Evolutionary conservation across 78 protist genomes (phyloP).

Genomic region (Goniomonas avonlea): DNA sequence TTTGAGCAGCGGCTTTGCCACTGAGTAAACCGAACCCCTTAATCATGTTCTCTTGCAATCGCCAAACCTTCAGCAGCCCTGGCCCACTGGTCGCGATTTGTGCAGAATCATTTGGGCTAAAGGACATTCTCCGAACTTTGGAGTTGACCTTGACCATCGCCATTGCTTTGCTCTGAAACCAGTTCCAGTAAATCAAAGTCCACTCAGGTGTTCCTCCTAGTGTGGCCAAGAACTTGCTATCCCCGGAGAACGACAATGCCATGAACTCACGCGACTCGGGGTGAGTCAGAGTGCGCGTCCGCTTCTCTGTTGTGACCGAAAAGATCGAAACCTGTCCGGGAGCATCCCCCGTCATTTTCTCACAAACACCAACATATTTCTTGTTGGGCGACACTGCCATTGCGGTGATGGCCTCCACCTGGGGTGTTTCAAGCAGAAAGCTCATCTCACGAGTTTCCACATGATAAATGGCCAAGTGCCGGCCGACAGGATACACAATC

Average conservation of each 20-base stretch:
- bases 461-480: not conserved
- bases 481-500: constrained; percentile 21
- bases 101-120: not conserved
- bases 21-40: not conserved
- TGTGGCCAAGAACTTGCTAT: constrained; percentile 15
- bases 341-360: not conserved
- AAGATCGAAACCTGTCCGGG: not conserved
- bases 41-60: not conserved
- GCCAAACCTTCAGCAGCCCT: not conserved
- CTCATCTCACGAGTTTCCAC: not conserved
- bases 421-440: not conserved
- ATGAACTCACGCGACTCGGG: not conserved
- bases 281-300: not conserved
- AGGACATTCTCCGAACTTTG: not conserved
- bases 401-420: not conserved
- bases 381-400: not conserved
- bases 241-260: not conserved
- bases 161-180: constrained; percentile 27
- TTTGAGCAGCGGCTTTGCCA: not conserved
- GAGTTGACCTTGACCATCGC: not conserved
- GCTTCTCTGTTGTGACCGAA: not conserved
- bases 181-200: constrained; percentile 30
- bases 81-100: not conserved
- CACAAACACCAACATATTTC: constrained; percentile 16
- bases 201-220: constrained; percentile 41